These are phyloP conservation scores for Udeniomyces megalosporus DNA, from an alignment of 768 basidiomycete genomes.

Conservation along the genomic window DNA sequence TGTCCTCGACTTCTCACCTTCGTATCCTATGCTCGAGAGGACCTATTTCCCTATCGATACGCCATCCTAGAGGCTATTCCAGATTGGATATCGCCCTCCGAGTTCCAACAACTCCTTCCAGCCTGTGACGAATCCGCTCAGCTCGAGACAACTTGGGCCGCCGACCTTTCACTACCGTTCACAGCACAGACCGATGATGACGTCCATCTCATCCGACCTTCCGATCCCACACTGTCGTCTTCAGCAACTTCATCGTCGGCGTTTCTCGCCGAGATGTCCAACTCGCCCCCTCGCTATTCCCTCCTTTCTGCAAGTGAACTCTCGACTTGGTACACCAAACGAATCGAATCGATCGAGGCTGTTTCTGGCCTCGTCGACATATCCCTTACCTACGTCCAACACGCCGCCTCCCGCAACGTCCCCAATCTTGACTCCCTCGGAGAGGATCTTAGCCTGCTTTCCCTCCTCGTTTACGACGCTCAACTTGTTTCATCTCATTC, in stretches of 20 bases:
- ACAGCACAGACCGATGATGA: background rate
- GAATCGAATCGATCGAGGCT: slow-evolving; percentile 46
- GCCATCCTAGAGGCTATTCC: slow-evolving; percentile 58
- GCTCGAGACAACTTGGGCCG: slow-evolving; percentile 29
- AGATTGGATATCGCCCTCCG: slow-evolving; percentile 48
- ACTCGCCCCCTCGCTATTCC: slow-evolving; percentile 15
- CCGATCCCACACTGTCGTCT: slow-evolving; percentile 45
- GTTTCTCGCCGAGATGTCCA: background rate
- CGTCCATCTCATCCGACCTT: slow-evolving; percentile 18
- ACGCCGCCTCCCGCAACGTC: slow-evolving; percentile 67
- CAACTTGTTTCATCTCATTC: background rate
- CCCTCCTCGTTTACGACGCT: slow-evolving; percentile 67
- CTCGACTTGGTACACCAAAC: slow-evolving; percentile 55
- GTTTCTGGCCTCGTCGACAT: slow-evolving; percentile 60
- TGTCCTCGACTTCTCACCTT: slow-evolving; percentile 46
- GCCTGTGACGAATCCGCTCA: slow-evolving; percentile 39
- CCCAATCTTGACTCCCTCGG: slow-evolving; percentile 66
- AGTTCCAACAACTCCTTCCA: slow-evolving; percentile 49
- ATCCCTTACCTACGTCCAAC: slow-evolving; percentile 64
- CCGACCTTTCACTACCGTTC: background rate
- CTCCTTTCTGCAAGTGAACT: slow-evolving; percentile 41
- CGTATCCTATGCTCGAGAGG: slow-evolving; percentile 39
- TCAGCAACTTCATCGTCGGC: slow-evolving; percentile 29
- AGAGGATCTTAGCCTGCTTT: slow-evolving; percentile 77
- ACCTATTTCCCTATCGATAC: slow-evolving; percentile 55